A percentile compares a stretch with the other conserved stretches of the same genome.
Conservation (phyloP, 495 filamentous ascomycete genomes). For the Aspergillus nidulans region DNA sequence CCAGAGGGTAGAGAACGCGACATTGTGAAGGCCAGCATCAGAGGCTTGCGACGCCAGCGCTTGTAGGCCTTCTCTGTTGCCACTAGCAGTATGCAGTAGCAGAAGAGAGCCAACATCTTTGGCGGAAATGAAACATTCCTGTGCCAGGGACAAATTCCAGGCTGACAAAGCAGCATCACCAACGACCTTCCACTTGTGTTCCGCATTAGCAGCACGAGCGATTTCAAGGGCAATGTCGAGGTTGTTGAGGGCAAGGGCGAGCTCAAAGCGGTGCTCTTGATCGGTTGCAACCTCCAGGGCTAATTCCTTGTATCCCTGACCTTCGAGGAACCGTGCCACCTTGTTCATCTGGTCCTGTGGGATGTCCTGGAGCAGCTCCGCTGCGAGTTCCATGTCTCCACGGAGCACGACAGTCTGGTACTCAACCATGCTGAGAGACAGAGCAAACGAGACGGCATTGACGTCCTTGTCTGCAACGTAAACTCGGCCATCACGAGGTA, state of each 20-base stretch:
- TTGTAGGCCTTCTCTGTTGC: conserved; percentile 66
- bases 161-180: conserved; percentile 82
- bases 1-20: conserved; percentile 90
- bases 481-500: conserved; percentile 86
- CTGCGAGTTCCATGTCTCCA: conserved; percentile 88
- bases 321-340: conserved; percentile 95
- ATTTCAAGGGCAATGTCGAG: conserved; percentile 80
- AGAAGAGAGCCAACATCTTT: conserved; percentile 87
- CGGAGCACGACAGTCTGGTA: conserved; percentile 96
- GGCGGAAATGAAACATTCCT: conserved; percentile 86
- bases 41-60: conserved; percentile 70
- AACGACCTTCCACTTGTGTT: conserved; percentile 97
- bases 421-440: conserved; percentile 91
- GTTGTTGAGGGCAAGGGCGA: conserved; percentile 78
- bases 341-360: conserved; percentile 92
- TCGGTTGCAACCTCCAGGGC: conserved; percentile 96
- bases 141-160: conserved; percentile 84
- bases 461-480: conserved; percentile 97
- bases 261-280: conserved; percentile 92
- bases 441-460: conserved; percentile 79
- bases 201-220: conserved; percentile 75
- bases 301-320: conserved; percentile 92
- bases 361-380: conserved; percentile 76
- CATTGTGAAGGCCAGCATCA: conserved; percentile 74
- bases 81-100: conserved; percentile 78